Evolutionary conservation across 768 basidiomycete species (phyloP), one percentile per base, ranked within the genome.

Genomic region (Macrocybe gigantea): DNA sequence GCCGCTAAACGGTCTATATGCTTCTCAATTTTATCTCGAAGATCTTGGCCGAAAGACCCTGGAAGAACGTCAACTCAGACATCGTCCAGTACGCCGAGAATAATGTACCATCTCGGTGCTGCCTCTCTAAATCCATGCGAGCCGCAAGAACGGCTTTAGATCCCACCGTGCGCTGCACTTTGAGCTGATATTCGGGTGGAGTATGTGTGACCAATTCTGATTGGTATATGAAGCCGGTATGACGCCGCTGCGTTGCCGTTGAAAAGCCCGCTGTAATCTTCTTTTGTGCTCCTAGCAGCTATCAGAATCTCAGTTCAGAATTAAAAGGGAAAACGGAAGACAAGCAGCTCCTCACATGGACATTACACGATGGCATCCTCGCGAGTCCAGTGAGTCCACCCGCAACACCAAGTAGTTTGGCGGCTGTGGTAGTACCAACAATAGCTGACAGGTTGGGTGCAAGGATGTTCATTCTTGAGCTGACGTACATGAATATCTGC

Each of bases 361-460:
- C 89, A 65, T 98, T 98, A 64, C 93, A 93, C 6, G 89, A 74
- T 9, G 96, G 96, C 82, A 96, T 93, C 65, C 94, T 93, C 38
- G 88, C 87, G 33, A 98, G 78, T 0, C 88, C 91, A 38, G 76
- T 78, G 22, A 99, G 77, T 49, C 96, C 96, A 48, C 96, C 96
- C 36, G 96, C 93, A 45, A 98, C 91, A 63, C 96, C 96, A 36
- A 99, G 83, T 45, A 99, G 71, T 74, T 99, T 99, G 41, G 96
- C 96, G 47, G 96, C 96, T 75, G 93, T 95, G 58, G 89, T 93
- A 49, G 96, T 96, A 67, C 96, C 95, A 71, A 98, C 91, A 69
- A 99, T 96, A 67, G 90, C 87, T 60, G 93, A 95, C 63, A 99
- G 82, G 68, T 99, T 99, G 60, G 96, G 96, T 57, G 96, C 95